These are phyloP conservation scores for Rhizoctonia solani DNA, from an alignment of 1,284 basidiomycete genomes.

Conservation along the genomic window DNA sequence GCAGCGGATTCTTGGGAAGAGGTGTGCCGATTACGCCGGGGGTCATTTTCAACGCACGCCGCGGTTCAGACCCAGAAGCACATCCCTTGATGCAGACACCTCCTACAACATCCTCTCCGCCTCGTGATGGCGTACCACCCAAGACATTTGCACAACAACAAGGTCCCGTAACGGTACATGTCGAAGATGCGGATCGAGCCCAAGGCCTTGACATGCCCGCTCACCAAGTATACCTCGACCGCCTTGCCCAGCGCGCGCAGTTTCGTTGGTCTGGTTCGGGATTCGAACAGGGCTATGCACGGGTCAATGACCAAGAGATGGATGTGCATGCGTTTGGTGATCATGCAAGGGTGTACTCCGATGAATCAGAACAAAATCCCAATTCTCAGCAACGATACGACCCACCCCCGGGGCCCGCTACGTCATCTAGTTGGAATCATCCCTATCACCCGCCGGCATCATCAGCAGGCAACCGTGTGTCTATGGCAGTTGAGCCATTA, in stretches of 20 bases:
- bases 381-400: not conserved
- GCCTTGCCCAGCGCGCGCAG: slow-evolving; percentile 3
- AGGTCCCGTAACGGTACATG: not conserved
- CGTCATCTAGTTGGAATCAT: not conserved
- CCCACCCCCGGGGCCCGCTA: not conserved
- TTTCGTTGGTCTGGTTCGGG: not conserved
- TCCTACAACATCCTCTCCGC: slow-evolving; percentile 6
- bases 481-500: slow-evolving; percentile 14
- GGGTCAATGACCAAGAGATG: slow-evolving; percentile 3
- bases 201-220: not conserved
- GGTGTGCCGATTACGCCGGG: slow-evolving; percentile 15
- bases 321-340: slow-evolving; percentile 22
- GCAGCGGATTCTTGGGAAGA: not conserved
- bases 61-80: slow-evolving; percentile 14
- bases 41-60: not conserved
- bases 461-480: not conserved
- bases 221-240: slow-evolving; percentile 19
- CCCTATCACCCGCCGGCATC: slow-evolving; percentile 13
- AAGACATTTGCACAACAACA: slow-evolving; percentile 21
- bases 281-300: not conserved
- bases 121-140: not conserved
- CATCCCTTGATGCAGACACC: slow-evolving; percentile 26
- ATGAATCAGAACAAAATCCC: not conserved
- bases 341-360: slow-evolving; percentile 11
- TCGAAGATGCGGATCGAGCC: not conserved